A percentile compares a stretch with the other conserved stretches of the same genome.
phyloP scores from a whole-genome alignment of 176 grass and related monocot genomes.

The barley (Hordeum vulgare) region MorexV3_pseudomolecules_assembly NC_058522.1:555783641-555784140 shows the following conservation, averaged over 20 bases:
- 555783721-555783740: slow-evolving; percentile 46
- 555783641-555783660: slow-evolving; percentile 49
- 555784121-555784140: not conserved
- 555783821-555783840: not conserved
- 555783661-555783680: slow-evolving; percentile 49
- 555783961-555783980: not conserved
- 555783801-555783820: not conserved
- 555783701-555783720: slow-evolving; percentile 24
- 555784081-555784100: not conserved
- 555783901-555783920: not conserved
- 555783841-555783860: not conserved
- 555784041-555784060: not conserved
- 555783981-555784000: not conserved
- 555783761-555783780: slow-evolving; percentile 40
- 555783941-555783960: not conserved
- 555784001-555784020: not conserved
- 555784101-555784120: not conserved
- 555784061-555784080: not conserved
- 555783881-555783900: not conserved
- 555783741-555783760: slow-evolving; percentile 67
- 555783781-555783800: not conserved
- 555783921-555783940: not conserved
- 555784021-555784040: not conserved
- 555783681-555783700: slow-evolving; percentile 50
- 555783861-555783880: not conserved